Evolutionary conservation across 2,329 filamentous ascomycete genomes (phyloP).

Genomic region (Coleophoma cylindrospora): DNA sequence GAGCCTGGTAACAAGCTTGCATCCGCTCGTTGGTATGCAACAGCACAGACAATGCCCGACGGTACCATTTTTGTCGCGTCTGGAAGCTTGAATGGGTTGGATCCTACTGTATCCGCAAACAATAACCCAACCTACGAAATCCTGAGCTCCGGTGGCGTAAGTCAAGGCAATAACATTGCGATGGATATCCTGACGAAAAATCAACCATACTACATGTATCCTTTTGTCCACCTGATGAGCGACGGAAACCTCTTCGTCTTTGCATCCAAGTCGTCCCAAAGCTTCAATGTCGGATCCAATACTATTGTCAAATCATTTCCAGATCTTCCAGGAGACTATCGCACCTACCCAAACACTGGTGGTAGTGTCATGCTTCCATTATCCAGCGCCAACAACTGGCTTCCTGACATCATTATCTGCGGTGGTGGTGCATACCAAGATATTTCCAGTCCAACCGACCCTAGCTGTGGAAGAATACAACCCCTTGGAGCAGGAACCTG

Average conservation of each 20-base stretch:
- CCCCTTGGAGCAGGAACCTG: conserved; percentile 43
- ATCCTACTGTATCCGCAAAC: conserved; percentile 46
- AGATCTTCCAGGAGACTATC: conserved; percentile 49
- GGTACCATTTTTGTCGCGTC: conserved; percentile 54
- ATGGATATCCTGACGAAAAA: conserved; percentile 51
- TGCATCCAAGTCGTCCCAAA: conserved; percentile 47
- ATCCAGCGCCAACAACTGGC: conserved; percentile 44
- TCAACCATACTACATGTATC: conserved; percentile 62
- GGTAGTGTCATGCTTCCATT: conserved; percentile 51
- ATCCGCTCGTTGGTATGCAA: conserved; percentile 55
- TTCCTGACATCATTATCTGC: conserved; percentile 50
- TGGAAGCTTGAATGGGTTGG: conserved; percentile 52
- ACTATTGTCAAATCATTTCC: conserved; percentile 39
- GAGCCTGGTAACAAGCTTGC: conserved; percentile 51
- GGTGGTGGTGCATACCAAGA: conserved; percentile 57
- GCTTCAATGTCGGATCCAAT: conserved; percentile 45
- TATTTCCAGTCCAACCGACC: conserved; percentile 51
- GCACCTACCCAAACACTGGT: conserved; percentile 57
- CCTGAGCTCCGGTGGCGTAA: conserved; percentile 41
- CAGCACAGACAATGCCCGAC: conserved; percentile 53
- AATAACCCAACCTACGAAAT: conserved; percentile 62
- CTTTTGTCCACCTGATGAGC: conserved; percentile 53
- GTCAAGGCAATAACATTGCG: conserved; percentile 38
- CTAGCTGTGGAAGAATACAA: conserved; percentile 50
- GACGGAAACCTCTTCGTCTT: conserved; percentile 54